phyloP scores from a whole-genome alignment of 495 filamentous ascomycete genomes.

The Gamarada debralockiae region DNA sequence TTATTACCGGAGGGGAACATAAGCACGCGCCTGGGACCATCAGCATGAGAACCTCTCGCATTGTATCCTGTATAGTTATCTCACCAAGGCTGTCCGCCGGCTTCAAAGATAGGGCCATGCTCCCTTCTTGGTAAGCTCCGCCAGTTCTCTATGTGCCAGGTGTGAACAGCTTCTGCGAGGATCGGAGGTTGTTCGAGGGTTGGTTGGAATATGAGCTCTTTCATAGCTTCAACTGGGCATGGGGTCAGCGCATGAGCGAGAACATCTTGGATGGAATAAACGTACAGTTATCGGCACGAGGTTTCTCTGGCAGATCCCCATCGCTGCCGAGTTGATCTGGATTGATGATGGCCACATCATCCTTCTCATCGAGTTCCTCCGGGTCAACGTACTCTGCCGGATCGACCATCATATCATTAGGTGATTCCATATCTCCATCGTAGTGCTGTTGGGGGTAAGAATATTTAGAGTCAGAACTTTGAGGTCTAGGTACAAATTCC shows the following conservation, averaged over 20 bases:
- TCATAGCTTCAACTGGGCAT: conserved; percentile 74
- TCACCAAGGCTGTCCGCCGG: conserved; percentile 85
- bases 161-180: conserved; percentile 71
- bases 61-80: conserved; percentile 22
- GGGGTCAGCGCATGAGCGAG: conserved; percentile 13
- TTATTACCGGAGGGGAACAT: conserved; percentile 96
- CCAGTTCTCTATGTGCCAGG: conserved; percentile 88
- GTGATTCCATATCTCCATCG: conserved; percentile 36
- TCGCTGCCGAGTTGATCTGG: conserved; percentile 40
- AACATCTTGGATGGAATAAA: conserved; percentile 7
- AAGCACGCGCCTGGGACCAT: conserved; percentile 70
- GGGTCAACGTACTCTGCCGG: conserved; percentile 46
- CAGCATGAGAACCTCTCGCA: conserved; percentile 11
- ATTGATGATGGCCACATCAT: conserved; percentile 78
- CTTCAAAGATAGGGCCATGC: conserved; percentile 84
- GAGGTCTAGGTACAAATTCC: not conserved
- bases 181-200: conserved; percentile 62
- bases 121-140: conserved; percentile 66
- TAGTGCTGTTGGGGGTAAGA: conserved; percentile 29
- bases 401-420: conserved; percentile 68
- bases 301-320: conserved; percentile 31
- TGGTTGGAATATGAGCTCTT: conserved; percentile 60
- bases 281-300: conserved; percentile 67
- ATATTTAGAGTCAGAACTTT: conserved; percentile 3
- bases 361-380: conserved; percentile 57